These are phyloP conservation scores for Zygosaccharomyces rouxii DNA, from an alignment of 805 yeast genomes.

Conservation along the genomic window DNA sequence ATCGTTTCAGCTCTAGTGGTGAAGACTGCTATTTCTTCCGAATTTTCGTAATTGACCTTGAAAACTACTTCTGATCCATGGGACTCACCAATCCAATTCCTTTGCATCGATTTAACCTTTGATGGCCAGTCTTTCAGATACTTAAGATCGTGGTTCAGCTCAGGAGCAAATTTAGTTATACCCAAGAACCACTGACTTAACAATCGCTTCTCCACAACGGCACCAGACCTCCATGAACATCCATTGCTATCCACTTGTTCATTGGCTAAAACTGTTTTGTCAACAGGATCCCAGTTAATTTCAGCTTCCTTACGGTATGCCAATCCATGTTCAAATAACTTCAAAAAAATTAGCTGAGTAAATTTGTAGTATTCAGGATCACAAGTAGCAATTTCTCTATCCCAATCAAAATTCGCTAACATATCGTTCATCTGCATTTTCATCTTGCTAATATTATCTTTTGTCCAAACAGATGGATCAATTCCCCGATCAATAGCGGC, in stretches of 20 bases:
- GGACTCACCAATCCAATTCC: constrained; percentile 90
- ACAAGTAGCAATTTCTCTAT: constrained; percentile 81
- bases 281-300: constrained; percentile 98
- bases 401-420: constrained; percentile 92
- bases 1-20: constrained; percentile 92
- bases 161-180: constrained; percentile 76
- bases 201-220: constrained; percentile 75
- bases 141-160: constrained; percentile 59
- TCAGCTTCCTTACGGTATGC: constrained; percentile 85
- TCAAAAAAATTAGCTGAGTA: constrained; percentile 82
- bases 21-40: constrained; percentile 47
- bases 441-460: constrained; percentile 76
- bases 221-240: constrained; percentile 95
- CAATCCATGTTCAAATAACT: constrained; percentile 66
- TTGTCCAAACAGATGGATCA: constrained; percentile 82
- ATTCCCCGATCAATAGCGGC: constrained; percentile 88
- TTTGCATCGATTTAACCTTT: constrained; percentile 85
- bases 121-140: constrained; percentile 75
- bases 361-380: constrained; percentile 83
- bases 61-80: constrained; percentile 71
- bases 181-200: constrained; percentile 93
- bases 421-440: constrained; percentile 71
- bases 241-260: constrained; percentile 95
- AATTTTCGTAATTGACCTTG: constrained; percentile 24
- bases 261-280: constrained; percentile 89